Conservation (phyloP, 805 yeast species). For the Kodamaea jinghongensis region DNA sequence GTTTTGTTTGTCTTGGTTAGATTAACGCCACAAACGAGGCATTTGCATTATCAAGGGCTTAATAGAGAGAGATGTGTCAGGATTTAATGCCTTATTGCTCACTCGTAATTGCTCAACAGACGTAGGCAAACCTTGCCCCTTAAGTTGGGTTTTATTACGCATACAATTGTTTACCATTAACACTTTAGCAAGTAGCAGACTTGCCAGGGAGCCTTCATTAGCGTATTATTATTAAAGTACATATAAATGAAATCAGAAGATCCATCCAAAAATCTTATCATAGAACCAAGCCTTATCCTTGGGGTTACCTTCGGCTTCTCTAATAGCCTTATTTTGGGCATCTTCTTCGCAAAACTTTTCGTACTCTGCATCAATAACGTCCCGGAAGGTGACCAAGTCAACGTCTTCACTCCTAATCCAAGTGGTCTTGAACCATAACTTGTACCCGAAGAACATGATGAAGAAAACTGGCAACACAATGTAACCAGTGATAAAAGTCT, state of each 20-base stretch:
- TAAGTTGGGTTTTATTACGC: neutral
- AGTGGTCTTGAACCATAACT: constrained; percentile 51
- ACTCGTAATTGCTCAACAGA: too few relatives aligned
- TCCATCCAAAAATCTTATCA: constrained; percentile 48
- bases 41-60: too few relatives aligned
- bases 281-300: constrained; percentile 47
- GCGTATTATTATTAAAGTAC: neutral
- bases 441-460: constrained; percentile 56
- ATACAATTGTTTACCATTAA: too few relatives aligned
- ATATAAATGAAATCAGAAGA: constrained; percentile 29
- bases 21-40: too few relatives aligned
- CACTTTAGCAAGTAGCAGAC: too few relatives aligned
- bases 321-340: constrained; percentile 22
- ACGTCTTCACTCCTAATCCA: constrained; percentile 52
- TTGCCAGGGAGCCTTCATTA: too few relatives aligned
- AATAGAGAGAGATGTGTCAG: too few relatives aligned
- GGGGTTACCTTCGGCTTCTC: constrained; percentile 40
- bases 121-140: too few relatives aligned
- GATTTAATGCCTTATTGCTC: too few relatives aligned
- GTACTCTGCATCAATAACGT: constrained; percentile 47
- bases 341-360: constrained; percentile 18
- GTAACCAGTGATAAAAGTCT: constrained; percentile 73
- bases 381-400: constrained; percentile 58
- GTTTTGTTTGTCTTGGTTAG: too few relatives aligned
- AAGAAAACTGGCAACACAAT: constrained; percentile 68